phyloP scores from a whole-genome alignment of 495 filamentous ascomycete species.

The Penicillium parvum region DNA sequence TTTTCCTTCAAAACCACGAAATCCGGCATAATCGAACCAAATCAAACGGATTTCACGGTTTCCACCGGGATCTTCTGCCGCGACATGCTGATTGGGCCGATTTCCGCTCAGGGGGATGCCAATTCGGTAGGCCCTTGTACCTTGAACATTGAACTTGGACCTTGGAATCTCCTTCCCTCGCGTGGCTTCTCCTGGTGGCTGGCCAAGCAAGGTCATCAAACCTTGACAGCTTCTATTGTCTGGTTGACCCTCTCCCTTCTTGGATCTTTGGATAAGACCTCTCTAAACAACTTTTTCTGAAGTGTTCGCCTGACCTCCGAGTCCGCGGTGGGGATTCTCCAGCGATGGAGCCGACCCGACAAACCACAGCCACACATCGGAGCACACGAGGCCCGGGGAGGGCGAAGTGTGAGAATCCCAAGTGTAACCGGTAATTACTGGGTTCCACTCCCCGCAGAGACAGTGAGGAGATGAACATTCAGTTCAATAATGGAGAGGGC shows the following conservation, averaged over 20 bases:
- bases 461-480: too few relatives aligned
- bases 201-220: too few relatives aligned
- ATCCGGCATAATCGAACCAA: too few relatives aligned
- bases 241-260: too few relatives aligned
- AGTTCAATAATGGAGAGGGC: too few relatives aligned
- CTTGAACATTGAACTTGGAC: neutral
- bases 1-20: too few relatives aligned
- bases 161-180: too few relatives aligned
- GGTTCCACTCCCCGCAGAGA: conserved; percentile 5
- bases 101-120: conserved; percentile 13
- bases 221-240: too few relatives aligned
- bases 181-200: too few relatives aligned
- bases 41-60: too few relatives aligned
- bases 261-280: too few relatives aligned
- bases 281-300: too few relatives aligned
- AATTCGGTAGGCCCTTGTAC: neutral
- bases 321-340: conserved; percentile 1
- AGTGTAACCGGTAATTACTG: neutral
- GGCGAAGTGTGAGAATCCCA: neutral
- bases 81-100: conserved; percentile 13
- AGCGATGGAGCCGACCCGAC: conserved; percentile 4
- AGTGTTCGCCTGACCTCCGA: conserved; percentile 1
- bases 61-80: conserved; percentile 15
- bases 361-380: conserved; percentile 16
- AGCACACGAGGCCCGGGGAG: conserved; percentile 9